Conservation (phyloP, 768 basidiomycete genomes). For the Tylopilus subfusipes region DNA sequence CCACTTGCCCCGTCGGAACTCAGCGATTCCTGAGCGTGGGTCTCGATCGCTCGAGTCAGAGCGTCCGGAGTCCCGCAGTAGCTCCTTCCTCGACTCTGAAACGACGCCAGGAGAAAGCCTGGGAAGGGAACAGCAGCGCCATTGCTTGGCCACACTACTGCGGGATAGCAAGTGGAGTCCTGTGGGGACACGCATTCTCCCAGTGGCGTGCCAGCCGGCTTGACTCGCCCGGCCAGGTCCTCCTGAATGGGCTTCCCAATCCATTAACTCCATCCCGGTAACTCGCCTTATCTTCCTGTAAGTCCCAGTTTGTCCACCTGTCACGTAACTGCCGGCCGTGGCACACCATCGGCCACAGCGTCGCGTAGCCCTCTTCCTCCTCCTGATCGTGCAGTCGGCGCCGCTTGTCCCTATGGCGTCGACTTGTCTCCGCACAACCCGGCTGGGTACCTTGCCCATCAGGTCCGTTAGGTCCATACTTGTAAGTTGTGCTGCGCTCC, state of each 20-base stretch:
- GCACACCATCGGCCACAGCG: background rate
- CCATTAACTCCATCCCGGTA: background rate
- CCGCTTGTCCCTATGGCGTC: slow-evolving; percentile 9
- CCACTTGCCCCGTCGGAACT: background rate
- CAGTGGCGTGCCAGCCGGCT: slow-evolving; percentile 21
- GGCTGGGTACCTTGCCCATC: slow-evolving; percentile 5
- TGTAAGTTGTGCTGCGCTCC: background rate
- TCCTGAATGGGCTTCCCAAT: background rate
- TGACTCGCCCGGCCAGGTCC: background rate
- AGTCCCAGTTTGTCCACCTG: background rate
- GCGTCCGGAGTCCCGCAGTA: background rate
- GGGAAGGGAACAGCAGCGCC: background rate
- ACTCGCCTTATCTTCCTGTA: slow-evolving; percentile 2
- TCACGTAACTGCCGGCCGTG: slow-evolving; percentile 11
- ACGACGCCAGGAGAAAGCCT: background rate
- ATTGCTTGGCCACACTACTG: slow-evolving; percentile 4
- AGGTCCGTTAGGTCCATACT: too few species aligned
- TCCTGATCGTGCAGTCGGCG: background rate
- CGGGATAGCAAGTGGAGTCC: slow-evolving; percentile 15
- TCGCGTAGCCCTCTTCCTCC: too few species aligned
- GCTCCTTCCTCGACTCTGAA: background rate
- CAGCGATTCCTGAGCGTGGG: slow-evolving; percentile 4
- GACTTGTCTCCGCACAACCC: slow-evolving; percentile 6
- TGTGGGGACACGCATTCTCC: slow-evolving; percentile 17
- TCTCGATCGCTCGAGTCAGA: background rate